Percentiles rank a stretch among this genome's conserved stretches.
These are phyloP conservation scores for Chrysoporthe deuterocubensis DNA, from an alignment of 2,329 filamentous ascomycete species.

Conservation along the genomic window DNA sequence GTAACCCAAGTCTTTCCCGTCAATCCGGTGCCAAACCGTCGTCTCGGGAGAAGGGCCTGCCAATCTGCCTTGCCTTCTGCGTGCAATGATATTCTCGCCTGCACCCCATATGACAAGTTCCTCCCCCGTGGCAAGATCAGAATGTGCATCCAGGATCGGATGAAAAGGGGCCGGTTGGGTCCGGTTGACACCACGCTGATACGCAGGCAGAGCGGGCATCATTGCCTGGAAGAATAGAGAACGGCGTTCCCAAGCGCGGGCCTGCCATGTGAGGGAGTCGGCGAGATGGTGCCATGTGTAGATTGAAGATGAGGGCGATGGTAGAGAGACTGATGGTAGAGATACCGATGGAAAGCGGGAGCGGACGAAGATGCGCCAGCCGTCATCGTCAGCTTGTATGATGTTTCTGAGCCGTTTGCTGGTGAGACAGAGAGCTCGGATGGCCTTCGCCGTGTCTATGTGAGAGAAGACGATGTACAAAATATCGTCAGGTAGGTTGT, in stretches of 20 bases:
- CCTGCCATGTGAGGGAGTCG: slow-evolving; percentile 53
- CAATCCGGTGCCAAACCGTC: slow-evolving; percentile 42
- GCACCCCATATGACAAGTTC: slow-evolving; percentile 57
- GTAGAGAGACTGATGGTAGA: slow-evolving; percentile 37
- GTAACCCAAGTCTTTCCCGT: slow-evolving; percentile 46
- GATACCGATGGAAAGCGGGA: slow-evolving; percentile 45
- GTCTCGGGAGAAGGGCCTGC: slow-evolving; percentile 26
- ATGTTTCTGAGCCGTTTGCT: slow-evolving; percentile 46
- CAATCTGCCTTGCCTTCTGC: slow-evolving; percentile 39
- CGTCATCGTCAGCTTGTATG: slow-evolving; percentile 40
- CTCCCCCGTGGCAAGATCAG: slow-evolving; percentile 40
- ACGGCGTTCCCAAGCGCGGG: slow-evolving; percentile 57
- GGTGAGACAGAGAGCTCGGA: slow-evolving; percentile 46
- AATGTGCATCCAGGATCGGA: slow-evolving; percentile 51
- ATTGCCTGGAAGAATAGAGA: slow-evolving; percentile 45
- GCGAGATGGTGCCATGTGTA: slow-evolving; percentile 46
- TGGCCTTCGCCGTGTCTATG: slow-evolving; percentile 53
- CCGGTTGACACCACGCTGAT: slow-evolving; percentile 21
- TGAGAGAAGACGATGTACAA: slow-evolving; percentile 52
- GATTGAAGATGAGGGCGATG: slow-evolving; percentile 23
- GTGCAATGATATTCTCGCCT: slow-evolving; percentile 54
- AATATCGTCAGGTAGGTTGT: slow-evolving; percentile 52
- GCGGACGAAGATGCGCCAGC: slow-evolving; percentile 56
- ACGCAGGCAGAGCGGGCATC: slow-evolving; percentile 33
- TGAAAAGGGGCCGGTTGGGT: slow-evolving; percentile 48